Evolutionary conservation across 257 asterid species (phyloP), one percentile per base, ranked within the genome.

Genomic region (Rauvolfia tetraphylla): DNA sequence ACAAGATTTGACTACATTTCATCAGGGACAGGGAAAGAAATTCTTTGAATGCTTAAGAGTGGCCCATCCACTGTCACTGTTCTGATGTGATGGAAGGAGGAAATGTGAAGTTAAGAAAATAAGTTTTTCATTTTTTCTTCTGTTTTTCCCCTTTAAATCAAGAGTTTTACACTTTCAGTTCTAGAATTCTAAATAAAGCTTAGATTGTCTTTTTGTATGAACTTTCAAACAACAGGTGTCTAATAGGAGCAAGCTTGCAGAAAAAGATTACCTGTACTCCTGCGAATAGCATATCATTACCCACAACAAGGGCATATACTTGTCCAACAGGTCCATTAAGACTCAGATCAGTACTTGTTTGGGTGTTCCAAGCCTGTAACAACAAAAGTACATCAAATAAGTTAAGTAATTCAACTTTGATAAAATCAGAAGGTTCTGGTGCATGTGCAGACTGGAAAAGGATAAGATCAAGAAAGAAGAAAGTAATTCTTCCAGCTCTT

Each of bases 251-350:
- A 71, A 72, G 72, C 65, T 20, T 39, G 42, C 25, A n/a, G 10
- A 7, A 65, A 74, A 71, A n/a, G 33, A 57, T 78, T 91, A 95
- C 99, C 99, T 95, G 96, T 46, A 90, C 85, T 59, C 98, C 99
- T 0, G 99, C 97, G 71, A 91, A 88, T 82, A 95, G 97, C 78
- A 95, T 80, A 82, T 87, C 96, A 80, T 74, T 88, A 74, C 97
- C 97, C 81, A 91, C 96, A 63, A 88, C 95, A 74, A 93, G 90
- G 69, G 98, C 84, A 86, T 95, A 90, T 54, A 95, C 99, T 89
- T 89, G 98, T 77, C 99, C 99, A 75, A 90, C 89, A 66, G 99
- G 99, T 74, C 99, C 99, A 77, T 76, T 85, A 82, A 95, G 86
- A 84, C 87, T 91, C 76, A 91, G 96, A 78, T 95, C 99, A 34